Conservation (phyloP, 2,329 filamentous ascomycete genomes). For the Chaetoscypha palmicola region DNA sequence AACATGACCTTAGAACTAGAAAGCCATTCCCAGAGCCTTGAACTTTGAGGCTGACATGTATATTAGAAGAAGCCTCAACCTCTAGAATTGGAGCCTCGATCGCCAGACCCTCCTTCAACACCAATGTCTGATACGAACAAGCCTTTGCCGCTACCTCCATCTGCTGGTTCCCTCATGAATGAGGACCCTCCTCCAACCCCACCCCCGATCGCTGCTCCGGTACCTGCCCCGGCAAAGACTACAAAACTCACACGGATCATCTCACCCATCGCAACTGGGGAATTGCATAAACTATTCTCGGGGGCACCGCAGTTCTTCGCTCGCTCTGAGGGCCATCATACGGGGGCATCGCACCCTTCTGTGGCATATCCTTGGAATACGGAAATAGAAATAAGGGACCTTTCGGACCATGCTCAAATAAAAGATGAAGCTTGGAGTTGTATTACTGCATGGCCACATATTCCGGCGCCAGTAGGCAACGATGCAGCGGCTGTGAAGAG, state of each 20-base stretch:
- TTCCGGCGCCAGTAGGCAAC: slow-evolving; percentile 44
- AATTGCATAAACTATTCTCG: slow-evolving; percentile 65
- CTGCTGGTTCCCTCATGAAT: slow-evolving; percentile 27
- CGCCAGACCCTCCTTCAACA: slow-evolving; percentile 10
- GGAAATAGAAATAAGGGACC: slow-evolving; percentile 51
- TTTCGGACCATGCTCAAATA: slow-evolving; percentile 58
- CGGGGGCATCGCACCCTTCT: slow-evolving; percentile 53
- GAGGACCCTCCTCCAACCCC: slow-evolving; percentile 32
- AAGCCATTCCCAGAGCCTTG: neutral
- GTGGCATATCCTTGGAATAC: slow-evolving; percentile 64
- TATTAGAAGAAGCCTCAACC: slow-evolving; percentile 6
- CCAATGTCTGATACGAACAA: slow-evolving; percentile 43
- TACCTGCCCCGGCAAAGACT: neutral
- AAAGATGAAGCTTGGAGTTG: slow-evolving; percentile 57
- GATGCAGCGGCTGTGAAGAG: slow-evolving; percentile 31
- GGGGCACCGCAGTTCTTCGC: slow-evolving; percentile 69
- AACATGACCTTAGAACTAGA: neutral
- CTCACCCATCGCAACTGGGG: slow-evolving; percentile 49
- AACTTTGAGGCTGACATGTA: slow-evolving; percentile 2
- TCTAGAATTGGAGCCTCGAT: slow-evolving; percentile 5
- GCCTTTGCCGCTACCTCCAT: slow-evolving; percentile 48
- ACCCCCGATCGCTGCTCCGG: slow-evolving; percentile 17
- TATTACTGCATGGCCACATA: slow-evolving; percentile 56
- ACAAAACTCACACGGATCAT: slow-evolving; percentile 47
- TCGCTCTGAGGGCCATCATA: slow-evolving; percentile 51